These are phyloP conservation scores for Aspergillus egyptiacus DNA, from an alignment of 495 filamentous ascomycete species.

Conservation along the genomic window DNA sequence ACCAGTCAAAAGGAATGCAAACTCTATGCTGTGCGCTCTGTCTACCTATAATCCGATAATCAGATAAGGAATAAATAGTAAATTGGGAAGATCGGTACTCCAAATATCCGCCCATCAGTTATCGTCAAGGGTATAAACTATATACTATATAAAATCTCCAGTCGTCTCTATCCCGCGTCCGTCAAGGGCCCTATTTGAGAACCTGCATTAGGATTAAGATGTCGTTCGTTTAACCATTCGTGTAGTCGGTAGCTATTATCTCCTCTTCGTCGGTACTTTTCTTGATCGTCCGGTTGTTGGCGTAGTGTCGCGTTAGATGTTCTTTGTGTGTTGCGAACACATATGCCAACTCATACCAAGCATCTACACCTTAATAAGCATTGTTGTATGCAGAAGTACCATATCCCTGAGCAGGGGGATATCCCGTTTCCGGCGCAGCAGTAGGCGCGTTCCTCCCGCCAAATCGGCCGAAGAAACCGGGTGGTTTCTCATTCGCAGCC, in stretches of 20 bases:
- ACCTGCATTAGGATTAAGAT: no score
- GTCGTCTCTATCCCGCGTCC: no score
- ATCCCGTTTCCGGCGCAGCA: neutral
- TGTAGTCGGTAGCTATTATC: neutral
- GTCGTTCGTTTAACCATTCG: neutral
- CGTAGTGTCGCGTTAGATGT: neutral
- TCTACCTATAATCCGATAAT: no score
- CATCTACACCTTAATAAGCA: slow-evolving; percentile 31
- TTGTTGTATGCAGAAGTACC: slow-evolving; percentile 38
- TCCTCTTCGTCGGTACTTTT: neutral
- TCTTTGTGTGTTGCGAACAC: no score
- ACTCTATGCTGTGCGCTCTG: no score
- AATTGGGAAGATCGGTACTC: no score
- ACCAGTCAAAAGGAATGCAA: no score
- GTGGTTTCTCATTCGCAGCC: slow-evolving; percentile 21
- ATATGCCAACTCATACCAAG: neutral
- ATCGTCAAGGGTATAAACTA: no score
- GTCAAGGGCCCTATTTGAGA: no score
- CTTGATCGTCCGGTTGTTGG: neutral
- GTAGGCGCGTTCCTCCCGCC: slow-evolving; percentile 20
- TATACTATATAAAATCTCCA: no score
- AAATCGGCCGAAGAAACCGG: slow-evolving; percentile 12
- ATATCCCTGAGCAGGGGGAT: slow-evolving; percentile 17
- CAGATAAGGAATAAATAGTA: no score
- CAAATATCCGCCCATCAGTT: no score